Percentiles rank a stretch among this genome's conserved stretches.
Conservation (phyloP, 2,329 filamentous ascomycete species). For the Pestalotiopsis sp. region DNA sequence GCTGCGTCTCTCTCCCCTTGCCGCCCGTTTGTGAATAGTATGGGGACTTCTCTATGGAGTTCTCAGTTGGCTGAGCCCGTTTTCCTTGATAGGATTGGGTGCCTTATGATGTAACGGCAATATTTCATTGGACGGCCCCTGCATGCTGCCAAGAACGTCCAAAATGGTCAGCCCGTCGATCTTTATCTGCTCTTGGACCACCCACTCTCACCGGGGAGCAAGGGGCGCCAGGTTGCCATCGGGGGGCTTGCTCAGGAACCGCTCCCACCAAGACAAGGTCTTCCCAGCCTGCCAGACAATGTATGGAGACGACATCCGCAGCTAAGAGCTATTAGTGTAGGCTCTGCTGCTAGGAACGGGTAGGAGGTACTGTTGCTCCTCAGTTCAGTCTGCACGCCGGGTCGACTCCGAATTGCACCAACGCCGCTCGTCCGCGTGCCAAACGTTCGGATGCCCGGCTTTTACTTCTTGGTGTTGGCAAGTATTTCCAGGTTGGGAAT, state of each 20-base stretch:
- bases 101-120: background rate
- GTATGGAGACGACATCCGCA: background rate
- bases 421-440: background rate
- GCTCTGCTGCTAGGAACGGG: no score
- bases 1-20: background rate
- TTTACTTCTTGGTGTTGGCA: background rate
- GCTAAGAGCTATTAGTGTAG: no score
- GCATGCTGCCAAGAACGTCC: background rate
- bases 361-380: no score
- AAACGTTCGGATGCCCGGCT: background rate
- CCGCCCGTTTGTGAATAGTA: no score
- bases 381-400: no score
- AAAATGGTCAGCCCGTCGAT: background rate
- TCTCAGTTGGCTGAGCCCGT: background rate
- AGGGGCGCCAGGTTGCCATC: no score
- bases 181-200: constrained; percentile 1
- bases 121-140: background rate
- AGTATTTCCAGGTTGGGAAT: no score
- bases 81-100: background rate
- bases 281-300: background rate
- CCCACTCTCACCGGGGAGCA: background rate
- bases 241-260: no score
- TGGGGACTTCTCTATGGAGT: no score
- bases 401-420: background rate
- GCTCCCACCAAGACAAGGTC: background rate